These are phyloP conservation scores for Geotrichum citri-aurantii DNA, from an alignment of 1,139 yeast genomes.

Conservation along the genomic window DNA sequence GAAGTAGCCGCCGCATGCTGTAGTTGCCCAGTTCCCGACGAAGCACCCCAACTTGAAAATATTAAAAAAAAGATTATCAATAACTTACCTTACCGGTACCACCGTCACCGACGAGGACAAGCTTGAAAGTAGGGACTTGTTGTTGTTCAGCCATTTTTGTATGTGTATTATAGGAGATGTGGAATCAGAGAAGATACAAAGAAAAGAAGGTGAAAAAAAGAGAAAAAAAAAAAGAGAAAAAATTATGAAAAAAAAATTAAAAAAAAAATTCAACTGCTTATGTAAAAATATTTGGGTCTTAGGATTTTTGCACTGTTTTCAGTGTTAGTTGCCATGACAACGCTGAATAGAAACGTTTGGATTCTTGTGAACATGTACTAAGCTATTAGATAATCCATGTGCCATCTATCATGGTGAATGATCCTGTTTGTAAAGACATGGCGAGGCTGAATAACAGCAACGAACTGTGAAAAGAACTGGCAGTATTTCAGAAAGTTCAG, in stretches of 20 bases:
- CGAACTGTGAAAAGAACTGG: no score
- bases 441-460: no score
- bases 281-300: not conserved
- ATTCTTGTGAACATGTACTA: no score
- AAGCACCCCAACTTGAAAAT: not conserved
- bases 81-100: slow-evolving; percentile 90
- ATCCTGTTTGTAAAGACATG: no score
- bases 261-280: slow-evolving; percentile 1
- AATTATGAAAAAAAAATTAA: slow-evolving; percentile 5
- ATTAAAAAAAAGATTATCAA: not conserved
- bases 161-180: not conserved
- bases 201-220: not conserved
- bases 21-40: not conserved
- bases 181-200: not conserved
- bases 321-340: not conserved
- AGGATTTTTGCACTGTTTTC: not conserved
- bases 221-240: not conserved
- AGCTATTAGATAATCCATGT: no score
- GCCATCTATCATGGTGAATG: no score
- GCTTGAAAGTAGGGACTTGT: slow-evolving; percentile 96
- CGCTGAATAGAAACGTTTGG: not conserved
- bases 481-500: no score
- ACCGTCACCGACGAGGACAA: slow-evolving; percentile 98
- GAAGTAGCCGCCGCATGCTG: not conserved
- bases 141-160: slow-evolving; percentile 44